Evolutionary conservation across 2,329 filamentous ascomycete genomes (phyloP).

Genomic region (Fusarium nelsonii): DNA sequence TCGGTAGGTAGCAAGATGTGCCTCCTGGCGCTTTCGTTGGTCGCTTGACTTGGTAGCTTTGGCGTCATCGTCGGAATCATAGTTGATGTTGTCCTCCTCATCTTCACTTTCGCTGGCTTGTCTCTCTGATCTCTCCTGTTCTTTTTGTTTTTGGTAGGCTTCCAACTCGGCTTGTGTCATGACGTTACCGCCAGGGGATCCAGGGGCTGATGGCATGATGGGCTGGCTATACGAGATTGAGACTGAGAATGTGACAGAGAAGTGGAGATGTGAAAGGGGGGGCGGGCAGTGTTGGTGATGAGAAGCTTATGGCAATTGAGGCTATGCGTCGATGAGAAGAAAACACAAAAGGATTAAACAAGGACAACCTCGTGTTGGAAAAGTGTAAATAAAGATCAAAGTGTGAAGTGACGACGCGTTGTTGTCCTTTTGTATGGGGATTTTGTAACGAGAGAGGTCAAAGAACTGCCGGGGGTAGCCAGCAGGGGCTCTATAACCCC

Average conservation of each 20-base stretch:
- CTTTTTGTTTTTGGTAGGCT: constrained; percentile 25
- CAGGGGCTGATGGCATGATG: constrained; percentile 28
- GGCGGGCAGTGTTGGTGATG: not conserved
- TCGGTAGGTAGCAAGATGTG: constrained; percentile 32
- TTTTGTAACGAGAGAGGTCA: constrained; percentile 14
- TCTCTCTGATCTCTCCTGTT: constrained; percentile 8
- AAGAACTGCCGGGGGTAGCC: constrained; percentile 19
- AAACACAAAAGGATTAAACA: not conserved
- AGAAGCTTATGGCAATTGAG: not conserved
- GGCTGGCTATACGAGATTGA: constrained; percentile 1
- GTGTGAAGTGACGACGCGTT: not conserved
- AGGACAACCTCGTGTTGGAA: not conserved
- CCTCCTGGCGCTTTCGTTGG: constrained; percentile 31
- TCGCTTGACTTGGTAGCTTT: constrained; percentile 16
- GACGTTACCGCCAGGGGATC: constrained; percentile 27
- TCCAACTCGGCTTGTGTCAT: constrained; percentile 36
- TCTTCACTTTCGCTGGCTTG: constrained; percentile 13
- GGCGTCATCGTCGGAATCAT: constrained; percentile 26
- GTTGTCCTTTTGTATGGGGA: constrained; percentile 29
- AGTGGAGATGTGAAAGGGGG: not conserved
- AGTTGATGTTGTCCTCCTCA: constrained; percentile 32
- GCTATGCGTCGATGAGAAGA: not conserved
- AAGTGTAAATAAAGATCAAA: not conserved
- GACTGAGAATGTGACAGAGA: not conserved
- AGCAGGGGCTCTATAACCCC: constrained; percentile 13